Conservation (phyloP, 805 yeast genomes). For the Nakazawaea wyomingensis region DNA sequence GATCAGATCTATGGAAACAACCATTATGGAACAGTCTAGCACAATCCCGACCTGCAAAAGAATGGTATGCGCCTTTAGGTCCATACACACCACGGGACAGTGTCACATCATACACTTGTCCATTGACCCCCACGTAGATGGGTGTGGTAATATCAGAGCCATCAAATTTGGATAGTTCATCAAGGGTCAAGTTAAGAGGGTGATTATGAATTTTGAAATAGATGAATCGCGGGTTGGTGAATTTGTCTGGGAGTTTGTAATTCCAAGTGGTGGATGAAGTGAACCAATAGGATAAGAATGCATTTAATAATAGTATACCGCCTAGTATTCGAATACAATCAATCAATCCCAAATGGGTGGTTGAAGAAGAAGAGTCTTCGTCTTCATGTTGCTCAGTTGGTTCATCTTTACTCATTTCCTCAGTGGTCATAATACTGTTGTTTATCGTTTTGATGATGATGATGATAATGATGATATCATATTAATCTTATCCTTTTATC, state of each 20-base stretch:
- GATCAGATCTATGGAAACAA: slow-evolving; percentile 48
- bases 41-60: slow-evolving; percentile 61
- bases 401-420: background rate
- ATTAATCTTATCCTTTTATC: too few species aligned
- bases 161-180: slow-evolving; percentile 42
- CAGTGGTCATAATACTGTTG: background rate
- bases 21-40: slow-evolving; percentile 71
- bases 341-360: slow-evolving; percentile 25
- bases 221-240: slow-evolving; percentile 39
- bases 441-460: too few species aligned
- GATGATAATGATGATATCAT: too few species aligned
- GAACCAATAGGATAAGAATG: slow-evolving; percentile 49
- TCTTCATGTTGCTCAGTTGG: background rate
- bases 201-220: too few species aligned
- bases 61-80: slow-evolving; percentile 48
- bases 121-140: slow-evolving; percentile 54
- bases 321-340: slow-evolving; percentile 40
- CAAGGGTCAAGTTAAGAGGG: too few species aligned
- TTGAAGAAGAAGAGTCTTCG: too few species aligned
- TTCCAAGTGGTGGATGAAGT: slow-evolving; percentile 63
- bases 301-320: slow-evolving; percentile 42
- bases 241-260: slow-evolving; percentile 37
- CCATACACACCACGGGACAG: slow-evolving; percentile 48
- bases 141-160: slow-evolving; percentile 47
- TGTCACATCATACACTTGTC: slow-evolving; percentile 61